Evolutionary conservation across 2,329 filamentous ascomycete species (phyloP).

Genomic region (Pyrenochaeta sp.): DNA sequence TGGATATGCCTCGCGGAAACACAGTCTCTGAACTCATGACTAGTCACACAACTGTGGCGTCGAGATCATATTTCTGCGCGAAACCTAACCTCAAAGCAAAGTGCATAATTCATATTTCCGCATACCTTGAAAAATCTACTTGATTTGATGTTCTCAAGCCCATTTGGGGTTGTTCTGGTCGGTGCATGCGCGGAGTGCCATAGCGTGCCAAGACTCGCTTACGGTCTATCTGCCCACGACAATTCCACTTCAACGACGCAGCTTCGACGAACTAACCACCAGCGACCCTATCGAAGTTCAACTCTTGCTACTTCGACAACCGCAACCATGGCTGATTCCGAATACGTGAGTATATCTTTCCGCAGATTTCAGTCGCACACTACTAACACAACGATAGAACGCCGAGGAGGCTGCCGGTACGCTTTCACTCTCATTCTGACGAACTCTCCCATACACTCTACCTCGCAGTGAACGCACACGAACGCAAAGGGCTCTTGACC

Average conservation of each 20-base stretch:
- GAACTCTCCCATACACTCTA: constrained; percentile 8
- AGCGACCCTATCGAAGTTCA: constrained; percentile 47
- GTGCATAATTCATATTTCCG: too few relatives aligned
- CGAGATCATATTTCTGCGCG: too few relatives aligned
- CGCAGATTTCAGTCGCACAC: constrained; percentile 11
- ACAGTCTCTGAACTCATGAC: too few relatives aligned
- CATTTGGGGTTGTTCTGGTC: too few relatives aligned
- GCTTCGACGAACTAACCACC: constrained; percentile 36
- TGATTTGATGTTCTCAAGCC: too few relatives aligned
- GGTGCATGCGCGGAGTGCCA: constrained; percentile 1
- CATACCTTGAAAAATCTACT: too few relatives aligned
- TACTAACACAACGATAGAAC: constrained; percentile 67
- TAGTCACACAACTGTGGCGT: too few relatives aligned
- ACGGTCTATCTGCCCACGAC: neutral
- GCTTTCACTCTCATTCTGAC: constrained; percentile 37
- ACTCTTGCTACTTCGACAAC: constrained; percentile 55
- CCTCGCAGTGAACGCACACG: constrained; percentile 14
- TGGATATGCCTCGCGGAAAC: too few relatives aligned
- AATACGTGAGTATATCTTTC: constrained; percentile 74
- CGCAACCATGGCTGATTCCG: constrained; percentile 84
- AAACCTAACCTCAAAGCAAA: too few relatives aligned
- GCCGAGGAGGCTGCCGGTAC: constrained; percentile 91
- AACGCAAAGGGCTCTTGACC: too few relatives aligned
- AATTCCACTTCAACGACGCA: constrained; percentile 6
- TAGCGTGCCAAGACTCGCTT: constrained; percentile 12